Conservation (phyloP, 1,139 yeast genomes). For the Blastobotrys ciferrii region DNA sequence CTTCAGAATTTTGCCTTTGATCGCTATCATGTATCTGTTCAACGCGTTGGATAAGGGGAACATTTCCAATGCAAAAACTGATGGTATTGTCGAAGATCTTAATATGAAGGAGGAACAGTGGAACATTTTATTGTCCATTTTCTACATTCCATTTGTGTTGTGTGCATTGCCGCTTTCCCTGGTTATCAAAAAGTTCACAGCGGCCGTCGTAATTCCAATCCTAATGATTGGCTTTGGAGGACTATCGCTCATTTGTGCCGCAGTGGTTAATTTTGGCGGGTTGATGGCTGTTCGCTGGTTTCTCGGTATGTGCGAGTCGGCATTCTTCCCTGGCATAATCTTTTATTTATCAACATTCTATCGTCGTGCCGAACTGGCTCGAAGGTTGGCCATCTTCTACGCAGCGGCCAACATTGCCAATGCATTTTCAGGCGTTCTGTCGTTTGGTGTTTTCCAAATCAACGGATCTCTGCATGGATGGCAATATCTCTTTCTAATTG, state of each 20-base stretch:
- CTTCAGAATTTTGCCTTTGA: constrained; percentile 52
- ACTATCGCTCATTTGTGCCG: constrained; percentile 59
- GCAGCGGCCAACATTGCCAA: constrained; percentile 43
- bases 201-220: constrained; percentile 49
- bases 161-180: constrained; percentile 58
- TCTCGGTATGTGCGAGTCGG: constrained; percentile 36
- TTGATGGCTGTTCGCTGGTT: constrained; percentile 30
- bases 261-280: constrained; percentile 37
- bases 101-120: constrained; percentile 50
- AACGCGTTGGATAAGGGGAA: constrained; percentile 61
- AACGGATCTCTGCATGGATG: constrained; percentile 34
- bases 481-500: constrained; percentile 41
- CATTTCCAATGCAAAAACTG: constrained; percentile 59
- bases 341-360: constrained; percentile 36
- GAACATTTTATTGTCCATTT: constrained; percentile 54
- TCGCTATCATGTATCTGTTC: constrained; percentile 55
- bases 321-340: constrained; percentile 36
- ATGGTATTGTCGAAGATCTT: constrained; percentile 55
- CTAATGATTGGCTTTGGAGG: constrained; percentile 57
- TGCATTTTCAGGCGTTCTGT: constrained; percentile 37
- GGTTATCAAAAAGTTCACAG: constrained; percentile 46
- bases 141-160: constrained; percentile 62
- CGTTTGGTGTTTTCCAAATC: constrained; percentile 36
- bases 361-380: constrained; percentile 37
- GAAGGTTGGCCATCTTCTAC: constrained; percentile 56